Base-by-base conservation (phyloP, 768 basidiomycete species). In the Gautieria morchelliformis region DNA sequence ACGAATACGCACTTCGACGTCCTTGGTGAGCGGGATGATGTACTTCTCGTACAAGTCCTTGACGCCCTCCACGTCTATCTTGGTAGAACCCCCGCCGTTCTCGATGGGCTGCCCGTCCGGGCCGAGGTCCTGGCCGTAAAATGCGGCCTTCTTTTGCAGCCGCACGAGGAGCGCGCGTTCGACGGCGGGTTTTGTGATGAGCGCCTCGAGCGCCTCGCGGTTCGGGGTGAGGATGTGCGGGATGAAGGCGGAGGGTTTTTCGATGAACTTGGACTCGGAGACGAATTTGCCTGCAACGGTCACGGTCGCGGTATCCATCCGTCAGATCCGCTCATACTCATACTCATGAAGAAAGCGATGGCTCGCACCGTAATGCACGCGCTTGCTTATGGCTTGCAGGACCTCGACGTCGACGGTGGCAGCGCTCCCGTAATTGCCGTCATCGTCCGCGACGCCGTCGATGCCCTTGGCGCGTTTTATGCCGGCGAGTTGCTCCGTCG, bases 161-260 rank as follows among this genome's bases (percentile, higher is more conserved):
- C 96, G 81, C 48, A 80, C 72, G 32, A 99, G 80, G 2, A 99
- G 77, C 56, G 83, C 86, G 17, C 78, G 80, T 67, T 99, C 96
- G 30, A 99, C 93, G 56, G 89, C 95, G 0, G 96, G 93, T 69
- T 98, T 98, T n/a, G 93, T 94, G 67, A 99, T 97, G 46, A 99
- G 74, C 0, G 72, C 84, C 8, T 88, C 91, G 20, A 99, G 78
- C 8, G 84, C 87, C 41, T 80, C 71, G 17, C 82, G 81, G 68
- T 98, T 87, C 9, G 85, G 84, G 3, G 78, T 78, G 39, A 79
- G 78, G 65, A 99, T 99, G 70, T 94, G 93, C 0, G 94, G 93
- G 57, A 99, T 80, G 71, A 97, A 99, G 10, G 84, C 83, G 37
- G 85, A 75, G 19, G 96, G 95, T 60, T 89, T 75, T 32, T 82